Conservation (phyloP, 192 early-diverging fungal species). For the Coemansia erecta region DNA sequence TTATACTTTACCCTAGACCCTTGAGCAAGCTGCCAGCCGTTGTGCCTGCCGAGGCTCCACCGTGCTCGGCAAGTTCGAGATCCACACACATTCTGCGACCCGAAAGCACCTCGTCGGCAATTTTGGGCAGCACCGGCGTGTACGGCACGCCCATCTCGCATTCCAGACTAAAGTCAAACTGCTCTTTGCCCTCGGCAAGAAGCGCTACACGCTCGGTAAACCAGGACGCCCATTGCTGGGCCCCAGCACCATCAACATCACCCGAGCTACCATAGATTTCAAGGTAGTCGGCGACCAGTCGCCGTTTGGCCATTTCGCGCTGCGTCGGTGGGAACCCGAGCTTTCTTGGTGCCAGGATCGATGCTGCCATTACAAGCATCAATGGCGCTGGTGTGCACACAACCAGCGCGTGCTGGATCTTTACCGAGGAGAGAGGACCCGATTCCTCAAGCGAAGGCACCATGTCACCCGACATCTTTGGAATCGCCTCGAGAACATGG, state of each 20-base stretch:
- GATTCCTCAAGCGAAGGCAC: neutral
- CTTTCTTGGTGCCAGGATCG: slow-evolving; percentile 30
- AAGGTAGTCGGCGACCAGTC: slow-evolving; percentile 31
- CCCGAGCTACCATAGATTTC: slow-evolving; percentile 3
- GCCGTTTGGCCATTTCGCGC: slow-evolving; percentile 23
- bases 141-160: slow-evolving; percentile 17
- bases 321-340: slow-evolving; percentile 28
- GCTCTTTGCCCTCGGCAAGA: slow-evolving; percentile 28
- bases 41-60: slow-evolving; percentile 1
- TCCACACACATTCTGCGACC: slow-evolving; percentile 13
- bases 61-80: slow-evolving; percentile 42
- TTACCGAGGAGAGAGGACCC: too few species aligned
- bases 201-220: slow-evolving; percentile 10
- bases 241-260: slow-evolving; percentile 4
- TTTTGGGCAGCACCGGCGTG: slow-evolving; percentile 19
- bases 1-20: slow-evolving; percentile 43
- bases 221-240: slow-evolving; percentile 20
- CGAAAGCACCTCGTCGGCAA: slow-evolving; percentile 26
- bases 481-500: slow-evolving; percentile 37
- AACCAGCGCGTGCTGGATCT: neutral
- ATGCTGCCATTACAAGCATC: slow-evolving; percentile 41
- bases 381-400: slow-evolving; percentile 41
- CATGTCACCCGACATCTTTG: slow-evolving; percentile 14
- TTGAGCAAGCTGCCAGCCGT: slow-evolving; percentile 43
- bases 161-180: neutral